Evolutionary conservation across 2,329 filamentous ascomycete species (phyloP).

Genomic region (Sclerotinia sclerotiorum): DNA sequence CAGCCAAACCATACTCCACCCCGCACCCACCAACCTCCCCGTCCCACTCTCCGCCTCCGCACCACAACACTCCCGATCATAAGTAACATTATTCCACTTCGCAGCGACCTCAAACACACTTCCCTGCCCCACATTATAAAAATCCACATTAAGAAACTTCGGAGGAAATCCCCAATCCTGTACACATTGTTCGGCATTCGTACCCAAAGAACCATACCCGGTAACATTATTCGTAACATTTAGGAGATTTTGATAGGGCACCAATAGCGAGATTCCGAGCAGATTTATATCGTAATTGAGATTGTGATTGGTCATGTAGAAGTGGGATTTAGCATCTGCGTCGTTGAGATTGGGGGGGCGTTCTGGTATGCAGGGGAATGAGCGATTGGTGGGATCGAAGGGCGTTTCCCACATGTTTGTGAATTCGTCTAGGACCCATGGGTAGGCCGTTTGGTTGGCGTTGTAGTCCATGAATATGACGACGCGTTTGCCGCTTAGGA

Average conservation of each 20-base stretch:
- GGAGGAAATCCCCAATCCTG: conserved; percentile 65
- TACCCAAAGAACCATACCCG: conserved; percentile 66
- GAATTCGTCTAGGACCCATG: conserved; percentile 87
- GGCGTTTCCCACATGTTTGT: conserved; percentile 88
- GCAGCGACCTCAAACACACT: conserved; percentile 77
- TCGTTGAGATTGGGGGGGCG: conserved; percentile 66
- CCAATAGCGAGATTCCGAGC: conserved; percentile 61
- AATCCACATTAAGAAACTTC: conserved; percentile 80
- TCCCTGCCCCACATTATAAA: conserved; percentile 68
- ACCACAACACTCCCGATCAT: conserved; percentile 60
- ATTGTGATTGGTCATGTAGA: conserved; percentile 91
- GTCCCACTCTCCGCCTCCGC: not conserved
- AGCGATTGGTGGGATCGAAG: conserved; percentile 57
- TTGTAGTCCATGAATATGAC: conserved; percentile 84
- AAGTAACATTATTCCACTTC: conserved; percentile 69
- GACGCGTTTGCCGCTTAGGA: conserved; percentile 67
- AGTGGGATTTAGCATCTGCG: conserved; percentile 55
- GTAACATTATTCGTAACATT: conserved; percentile 69
- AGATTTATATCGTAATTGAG: conserved; percentile 76
- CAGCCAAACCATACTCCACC: not conserved
- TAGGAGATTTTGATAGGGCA: conserved; percentile 69
- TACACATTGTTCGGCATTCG: conserved; percentile 61
- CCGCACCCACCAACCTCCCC: not conserved
- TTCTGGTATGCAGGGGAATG: conserved; percentile 76
- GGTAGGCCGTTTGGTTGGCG: conserved; percentile 70